Evolutionary conservation across 208 protist genomes (phyloP), one percentile per base, ranked within the genome.

Genomic region (Endotrypanum monterogeii): DNA sequence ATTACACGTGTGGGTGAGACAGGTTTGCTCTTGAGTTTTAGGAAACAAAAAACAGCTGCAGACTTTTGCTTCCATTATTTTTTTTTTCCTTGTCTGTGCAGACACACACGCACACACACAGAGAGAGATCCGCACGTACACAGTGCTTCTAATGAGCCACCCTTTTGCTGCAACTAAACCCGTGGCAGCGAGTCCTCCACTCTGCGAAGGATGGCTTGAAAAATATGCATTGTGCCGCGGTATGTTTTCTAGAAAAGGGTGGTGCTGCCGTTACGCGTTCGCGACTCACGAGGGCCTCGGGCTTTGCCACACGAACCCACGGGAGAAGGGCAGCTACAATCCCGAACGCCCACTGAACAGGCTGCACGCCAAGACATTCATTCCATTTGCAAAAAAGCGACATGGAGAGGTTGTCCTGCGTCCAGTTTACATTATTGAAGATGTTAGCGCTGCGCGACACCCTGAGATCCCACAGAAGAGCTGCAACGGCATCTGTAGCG

Each of bases 171-270:
- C 30, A 12, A 3, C 55, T 32, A 72, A 65, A 28, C 4, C 28
- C 25, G 28, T 7, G 25, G 4, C 18, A 32, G 67, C 12, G 12
- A 37, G 23, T 20, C 18, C 68, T 50, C 74, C 71, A 46, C 20
- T 82, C 32, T 93, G 89, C 44, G 83, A 89, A 50, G 89, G 86
- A 8, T 94, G 89, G 87, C 55, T 94, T 0, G 86, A 94, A 5
- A 93, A 93, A 80, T 84, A 79, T 50, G 78, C 85, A 25, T 60
- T 91, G 16, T 74, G 84, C 62, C 82, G 86, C 52, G 62, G 79
- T 48, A 30, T 90, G 23, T 86, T 93, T 44, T 30, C 74, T 50
- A 65, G 57, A 2, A 82, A 88, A 32, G 71, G 74, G 32, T 94
- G 89, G 87, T 67, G 85, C 56, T 51, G 70, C 25, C 85, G 87